Evolutionary conservation across 371 early-diverging fungal genomes (phyloP), one percentile per base, ranked within the genome.

Genomic region (Mucor mucedo): DNA sequence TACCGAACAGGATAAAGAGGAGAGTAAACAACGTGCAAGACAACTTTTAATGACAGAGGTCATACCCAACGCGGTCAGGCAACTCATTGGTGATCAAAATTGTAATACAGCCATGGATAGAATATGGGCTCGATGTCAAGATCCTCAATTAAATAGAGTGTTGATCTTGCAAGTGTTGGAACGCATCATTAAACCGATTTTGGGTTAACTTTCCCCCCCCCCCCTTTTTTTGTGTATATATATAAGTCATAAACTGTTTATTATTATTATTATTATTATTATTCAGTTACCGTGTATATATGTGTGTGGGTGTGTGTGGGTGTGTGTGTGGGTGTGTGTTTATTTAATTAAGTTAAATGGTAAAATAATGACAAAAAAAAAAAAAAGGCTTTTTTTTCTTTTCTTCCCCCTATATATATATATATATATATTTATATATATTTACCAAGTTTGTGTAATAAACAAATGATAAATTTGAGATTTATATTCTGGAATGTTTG

Each of bases 41-140:
- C 47, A 39, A 0, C 11, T 82, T 41, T 42, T 82, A 29, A 74
- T 78, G 65, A 57, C 58, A 13, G 59, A 68, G 27, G 67, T 76
- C 10, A 73, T 82, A 8, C 82, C 82, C 4, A 65, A 57, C 27
- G 69, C 76, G 2, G 75, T 79, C 10, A 63, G 80, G 8, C 82
- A 82, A 21, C 35, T 82, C 11, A 74, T 82, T 60, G 82, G 82
- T 11, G 82, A 82, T 13, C 76, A 79, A 53, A 82, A 82, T 16
- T 76, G 73, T 44, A 73, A 65, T 45, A 66, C 59, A 10, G 74
- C 82, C 0, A 82, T 82, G 82, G 76, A 82, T 62, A 65, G 80
- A n/a, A 63, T 82, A 3, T 82, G 79, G 79, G 56, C 63, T 14
- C 69, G 82, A 41, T 63, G 60, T 8, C 82, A 82, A 47, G 69